Conservation (phyloP, 208 protist genomes). For the Trypanosoma mega region DNA sequence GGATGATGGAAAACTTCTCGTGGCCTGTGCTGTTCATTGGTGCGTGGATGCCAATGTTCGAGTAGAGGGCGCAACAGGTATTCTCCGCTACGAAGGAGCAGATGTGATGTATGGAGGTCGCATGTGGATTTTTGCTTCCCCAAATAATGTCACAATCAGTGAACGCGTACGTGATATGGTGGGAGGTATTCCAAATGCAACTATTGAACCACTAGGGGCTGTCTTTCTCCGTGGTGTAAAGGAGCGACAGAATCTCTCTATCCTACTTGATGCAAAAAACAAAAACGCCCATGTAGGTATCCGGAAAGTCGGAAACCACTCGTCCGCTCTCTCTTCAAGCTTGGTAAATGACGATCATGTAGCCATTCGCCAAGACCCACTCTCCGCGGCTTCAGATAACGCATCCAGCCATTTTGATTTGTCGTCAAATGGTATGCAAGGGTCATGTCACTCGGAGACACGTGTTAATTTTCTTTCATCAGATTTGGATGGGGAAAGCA, state of each 20-base stretch:
- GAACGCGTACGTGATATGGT: neutral
- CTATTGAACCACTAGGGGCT: conserved; percentile 20
- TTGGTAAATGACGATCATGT: too few relatives aligned
- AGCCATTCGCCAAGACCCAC: too few relatives aligned
- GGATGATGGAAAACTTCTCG: conserved; percentile 45
- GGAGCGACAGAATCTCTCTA: conserved; percentile 55
- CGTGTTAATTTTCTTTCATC: too few relatives aligned
- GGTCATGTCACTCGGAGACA: too few relatives aligned
- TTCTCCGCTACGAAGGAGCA: conserved; percentile 58
- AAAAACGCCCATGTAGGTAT: conserved; percentile 1
- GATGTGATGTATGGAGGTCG: conserved; percentile 63
- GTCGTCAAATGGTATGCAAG: too few relatives aligned
- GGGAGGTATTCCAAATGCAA: neutral
- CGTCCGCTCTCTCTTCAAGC: too few relatives aligned
- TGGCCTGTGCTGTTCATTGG: conserved; percentile 80
- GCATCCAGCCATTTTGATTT: too few relatives aligned
- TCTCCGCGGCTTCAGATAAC: too few relatives aligned
- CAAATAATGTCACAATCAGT: conserved; percentile 61
- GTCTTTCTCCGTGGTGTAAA: conserved; percentile 66
- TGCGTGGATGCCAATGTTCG: conserved; percentile 65
- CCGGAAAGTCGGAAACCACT: too few relatives aligned
- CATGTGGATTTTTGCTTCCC: conserved; percentile 73
- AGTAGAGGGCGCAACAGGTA: conserved; percentile 27
- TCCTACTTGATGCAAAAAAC: conserved; percentile 29
- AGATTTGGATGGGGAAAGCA: too few relatives aligned